Evolutionary conservation across 208 protist genomes (phyloP), one percentile per base, ranked within the genome.

Genomic region (Crithidia brevicula): DNA sequence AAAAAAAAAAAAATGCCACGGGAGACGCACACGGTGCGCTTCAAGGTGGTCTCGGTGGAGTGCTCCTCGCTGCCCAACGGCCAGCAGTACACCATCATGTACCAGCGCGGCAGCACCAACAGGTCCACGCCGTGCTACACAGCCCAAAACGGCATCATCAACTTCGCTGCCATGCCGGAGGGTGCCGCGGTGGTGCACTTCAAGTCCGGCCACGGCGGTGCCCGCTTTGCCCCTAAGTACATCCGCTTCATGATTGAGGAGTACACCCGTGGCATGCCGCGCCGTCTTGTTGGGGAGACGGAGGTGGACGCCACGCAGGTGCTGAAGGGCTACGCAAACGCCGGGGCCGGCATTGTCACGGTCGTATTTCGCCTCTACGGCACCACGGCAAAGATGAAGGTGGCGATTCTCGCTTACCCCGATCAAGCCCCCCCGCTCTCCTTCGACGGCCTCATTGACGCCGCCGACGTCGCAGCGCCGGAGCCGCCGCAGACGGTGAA

Each of bases 151-250:
- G 86, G 88, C 33, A 66, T 77, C 23, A 83, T 91, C 30, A 83
- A 92, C 73, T 93, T 96, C 79, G 79, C 79, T 27, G 33, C 71
- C 10, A 94, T 96, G 88, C 91, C 88, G n/a, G 86, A 94, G 56
- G 88, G 88, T 3, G 75, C 86, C 11, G 86, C 91, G 2, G 67
- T 94, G 20, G 64, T 94, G 40, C 88, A 94, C 74, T 94, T 96
- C 67, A 94, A 94, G 58, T 72, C 34, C 15, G 82, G 86, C 60
- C 68, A 69, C 62, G 57, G 34, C 25, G 76, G 72, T 9, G 16
- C 46, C 45, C 82, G 87, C 28, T 94, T 85, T 49, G 86, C 82
- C 2, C 78, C 88, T 4, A 96, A 96, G 74, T 89, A 84, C 72
- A 86, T 96, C 36, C 82, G 77, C 49, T 86, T 96, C 36, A 85